Conservation (phyloP, 306 rosid genomes). For the Glycyrrhiza uralensis region DNA sequence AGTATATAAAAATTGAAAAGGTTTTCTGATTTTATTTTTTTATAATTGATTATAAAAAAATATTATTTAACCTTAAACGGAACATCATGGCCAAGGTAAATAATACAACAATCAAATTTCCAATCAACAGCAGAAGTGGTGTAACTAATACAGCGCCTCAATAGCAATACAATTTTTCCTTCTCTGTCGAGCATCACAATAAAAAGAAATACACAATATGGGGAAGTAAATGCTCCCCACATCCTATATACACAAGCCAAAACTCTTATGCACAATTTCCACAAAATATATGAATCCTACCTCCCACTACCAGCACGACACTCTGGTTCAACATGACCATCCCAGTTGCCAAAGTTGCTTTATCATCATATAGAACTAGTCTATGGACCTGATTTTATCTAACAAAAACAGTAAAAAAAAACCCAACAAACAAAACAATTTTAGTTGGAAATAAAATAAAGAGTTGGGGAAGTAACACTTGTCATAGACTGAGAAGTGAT, state of each 20-base stretch:
- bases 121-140: no score
- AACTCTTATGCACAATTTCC: conserved; percentile 30
- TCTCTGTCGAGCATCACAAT: neutral
- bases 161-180: conserved; percentile 8
- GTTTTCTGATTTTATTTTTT: no score
- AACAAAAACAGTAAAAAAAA: no score
- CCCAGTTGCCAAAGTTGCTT: conserved; percentile 15
- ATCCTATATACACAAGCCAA: conserved; percentile 39
- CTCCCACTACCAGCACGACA: conserved; percentile 17
- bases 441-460: no score
- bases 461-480: no score
- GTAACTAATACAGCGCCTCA: no score
- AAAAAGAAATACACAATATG: conserved; percentile 1
- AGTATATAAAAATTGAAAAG: no score
- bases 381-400: no score
- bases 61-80: no score
- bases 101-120: conserved; percentile 11
- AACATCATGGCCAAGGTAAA: neutral
- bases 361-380: neutral
- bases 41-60: no score
- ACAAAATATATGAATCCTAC: conserved; percentile 28
- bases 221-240: neutral
- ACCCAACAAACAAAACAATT: no score
- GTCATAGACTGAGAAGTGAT: no score
- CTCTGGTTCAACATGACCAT: conserved; percentile 16